A percentile compares a stretch with the other conserved stretches of the same genome.
Evolutionary conservation across 169 alveolate species (phyloP).

Genomic region (Plasmodium fragile): DNA sequence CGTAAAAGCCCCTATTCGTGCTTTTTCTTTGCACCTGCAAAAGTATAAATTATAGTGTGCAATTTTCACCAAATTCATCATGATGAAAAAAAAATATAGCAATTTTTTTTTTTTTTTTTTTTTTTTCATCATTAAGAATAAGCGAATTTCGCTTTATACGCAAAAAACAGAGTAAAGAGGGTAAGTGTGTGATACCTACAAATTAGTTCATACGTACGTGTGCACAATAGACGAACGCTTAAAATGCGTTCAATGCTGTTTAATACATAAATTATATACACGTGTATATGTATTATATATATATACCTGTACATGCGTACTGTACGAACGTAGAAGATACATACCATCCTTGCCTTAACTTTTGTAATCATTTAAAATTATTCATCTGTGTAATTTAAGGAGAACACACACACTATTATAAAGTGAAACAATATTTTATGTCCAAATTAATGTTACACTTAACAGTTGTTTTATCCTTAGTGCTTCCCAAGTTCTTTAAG

Average conservation of each 20-base stretch:
- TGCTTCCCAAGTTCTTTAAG: too few relatives aligned
- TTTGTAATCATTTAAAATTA: not conserved
- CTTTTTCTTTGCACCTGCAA: not conserved
- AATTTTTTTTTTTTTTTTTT: too few relatives aligned
- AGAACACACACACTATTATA: not conserved
- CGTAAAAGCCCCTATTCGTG: not conserved
- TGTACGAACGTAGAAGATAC: not conserved
- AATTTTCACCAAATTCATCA: not conserved
- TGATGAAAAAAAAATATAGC: not conserved
- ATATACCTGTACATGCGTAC: not conserved
- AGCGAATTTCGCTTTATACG: not conserved
- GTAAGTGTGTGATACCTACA: constrained; percentile 1
- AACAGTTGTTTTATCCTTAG: not conserved
- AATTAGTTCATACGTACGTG: not conserved
- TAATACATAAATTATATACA: not conserved
- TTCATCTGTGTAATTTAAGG: too few relatives aligned
- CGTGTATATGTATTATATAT: not conserved
- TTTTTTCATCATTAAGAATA: not conserved
- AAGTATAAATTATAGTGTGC: too few relatives aligned
- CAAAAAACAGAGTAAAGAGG: not conserved
- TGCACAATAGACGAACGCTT: not conserved
- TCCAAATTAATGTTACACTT: not conserved
- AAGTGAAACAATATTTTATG: not conserved
- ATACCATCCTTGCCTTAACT: not conserved
- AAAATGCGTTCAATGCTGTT: not conserved